phyloP scores from a whole-genome alignment of 306 rosid species.

The Canavalia ensiformis region DNA sequence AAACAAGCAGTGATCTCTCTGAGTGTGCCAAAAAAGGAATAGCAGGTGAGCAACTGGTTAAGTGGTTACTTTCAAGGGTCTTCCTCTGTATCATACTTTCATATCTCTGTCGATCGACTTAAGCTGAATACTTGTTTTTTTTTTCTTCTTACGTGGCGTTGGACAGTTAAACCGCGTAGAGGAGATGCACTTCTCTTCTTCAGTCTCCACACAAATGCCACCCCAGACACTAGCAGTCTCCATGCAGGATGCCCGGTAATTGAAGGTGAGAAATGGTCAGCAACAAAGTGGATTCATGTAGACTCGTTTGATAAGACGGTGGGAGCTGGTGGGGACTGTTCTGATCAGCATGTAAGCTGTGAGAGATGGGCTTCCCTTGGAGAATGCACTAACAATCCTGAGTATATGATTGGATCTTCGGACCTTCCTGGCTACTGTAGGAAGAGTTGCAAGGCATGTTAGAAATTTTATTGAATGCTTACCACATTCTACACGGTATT shows the following conservation, averaged over 20 bases:
- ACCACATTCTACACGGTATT: conserved; percentile 21
- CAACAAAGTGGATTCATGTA: conserved; percentile 98
- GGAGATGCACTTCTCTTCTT: conserved; percentile 99
- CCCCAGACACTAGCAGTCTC: conserved; percentile 85
- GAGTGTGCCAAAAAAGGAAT: conserved; percentile 94
- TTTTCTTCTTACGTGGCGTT: conserved; percentile 38
- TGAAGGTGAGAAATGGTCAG: conserved; percentile 99
- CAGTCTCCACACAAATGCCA: conserved; percentile 80
- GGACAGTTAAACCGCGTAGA: conserved; percentile 84
- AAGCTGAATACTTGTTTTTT: neutral
- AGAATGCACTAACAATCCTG: conserved; percentile 86
- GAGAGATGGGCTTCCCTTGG: conserved; percentile 98
- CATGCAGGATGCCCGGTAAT: conserved; percentile 97
- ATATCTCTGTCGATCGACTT: conserved; percentile 22
- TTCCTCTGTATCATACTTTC: conserved; percentile 4
- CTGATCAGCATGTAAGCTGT: conserved; percentile 78
- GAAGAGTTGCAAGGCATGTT: conserved; percentile 89
- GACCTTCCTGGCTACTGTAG: conserved; percentile 94
- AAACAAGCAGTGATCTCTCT: conserved; percentile 68
- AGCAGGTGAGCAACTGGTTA: conserved; percentile 69
- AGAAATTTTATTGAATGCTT: conserved; percentile 46
- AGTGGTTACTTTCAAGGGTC: conserved; percentile 18
- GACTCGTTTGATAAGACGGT: conserved; percentile 79
- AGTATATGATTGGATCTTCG: conserved; percentile 88
- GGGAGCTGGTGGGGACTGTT: conserved; percentile 66